Base-by-base conservation (phyloP, 2,329 filamentous ascomycete genomes). In the Leptographium procerum region DNA sequence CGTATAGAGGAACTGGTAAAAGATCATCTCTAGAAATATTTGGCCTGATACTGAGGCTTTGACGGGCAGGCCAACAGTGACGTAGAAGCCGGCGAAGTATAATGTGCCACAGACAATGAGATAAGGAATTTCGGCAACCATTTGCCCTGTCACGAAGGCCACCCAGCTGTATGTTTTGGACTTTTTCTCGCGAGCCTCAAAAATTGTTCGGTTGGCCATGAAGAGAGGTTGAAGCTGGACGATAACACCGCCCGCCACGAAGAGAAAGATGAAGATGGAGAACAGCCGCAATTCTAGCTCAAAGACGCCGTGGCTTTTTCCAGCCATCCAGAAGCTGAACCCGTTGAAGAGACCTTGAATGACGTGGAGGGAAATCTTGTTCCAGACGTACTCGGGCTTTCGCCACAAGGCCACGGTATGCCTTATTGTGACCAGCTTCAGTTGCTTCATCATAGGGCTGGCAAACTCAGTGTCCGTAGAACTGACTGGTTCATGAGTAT, bases 371-470 rank as follows among this genome's bases (percentile, higher is more conserved):
- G 79, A 75, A 0, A 79, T 69, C 76, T 95, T 95, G 65, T 88
- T 85, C 74, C 91, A 94, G 70, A 95, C 91, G 75, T 95, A 95
- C 3, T 84, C 80, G 0, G 91, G 91, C 0, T 85, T 91, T 61
- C 91, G 87, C 90, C 91, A 95, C 78, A 92, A 94, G 69, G 36
- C 43, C 67, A 91, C 76, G 94, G 92, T 33, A 92, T 87, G 66
- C 16, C 91, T 88, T 62, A 79, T 70, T 26, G 83, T 79, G 59
- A 89, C 87, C 66, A 86, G 78, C 57, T 71, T 75, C 47, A 92
- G 73, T 70, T 96, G 91, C 8, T 76, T 67, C 50, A 64, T 67
- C 68, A 94, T 89, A 0, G 87, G 82, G 4, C 89, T 88, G 4
- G 91, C 90, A 61, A 95, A 95, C 69, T 89, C 61, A 83, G 80